Percentiles rank a stretch among this genome's conserved stretches.
Conservation (phyloP, 2,329 filamentous ascomycete genomes). For the Ophiobolus disseminans region DNA sequence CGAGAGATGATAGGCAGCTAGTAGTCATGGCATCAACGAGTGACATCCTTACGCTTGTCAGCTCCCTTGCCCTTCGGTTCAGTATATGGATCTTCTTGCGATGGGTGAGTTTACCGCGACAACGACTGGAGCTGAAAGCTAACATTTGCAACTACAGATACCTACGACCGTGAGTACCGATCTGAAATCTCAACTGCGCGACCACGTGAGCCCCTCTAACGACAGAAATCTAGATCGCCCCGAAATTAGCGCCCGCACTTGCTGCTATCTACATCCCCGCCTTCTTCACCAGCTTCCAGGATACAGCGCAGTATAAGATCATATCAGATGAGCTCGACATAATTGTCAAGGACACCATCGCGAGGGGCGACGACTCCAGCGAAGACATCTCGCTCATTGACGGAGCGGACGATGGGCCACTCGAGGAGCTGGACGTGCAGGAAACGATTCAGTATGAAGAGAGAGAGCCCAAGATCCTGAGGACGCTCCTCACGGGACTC, state of each 20-base stretch:
- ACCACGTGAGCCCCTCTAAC: neutral
- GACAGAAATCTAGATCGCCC: conserved; percentile 42
- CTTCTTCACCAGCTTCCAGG: conserved; percentile 66
- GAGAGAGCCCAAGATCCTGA: conserved; percentile 63
- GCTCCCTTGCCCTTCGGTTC: conserved; percentile 60
- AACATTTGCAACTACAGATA: conserved; percentile 28
- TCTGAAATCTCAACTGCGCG: neutral
- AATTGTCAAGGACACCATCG: conserved; percentile 51
- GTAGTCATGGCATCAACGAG: conserved; percentile 44
- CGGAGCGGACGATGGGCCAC: conserved; percentile 42
- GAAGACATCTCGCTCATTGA: conserved; percentile 50
- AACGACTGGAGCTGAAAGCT: conserved; percentile 8
- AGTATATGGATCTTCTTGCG: conserved; percentile 66
- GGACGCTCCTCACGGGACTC: conserved; percentile 75
- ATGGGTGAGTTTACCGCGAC: conserved; percentile 58
- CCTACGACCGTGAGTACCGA: conserved; percentile 38
- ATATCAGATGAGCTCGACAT: conserved; percentile 65
- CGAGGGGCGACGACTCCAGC: conserved; percentile 38
- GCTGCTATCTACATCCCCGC: conserved; percentile 71
- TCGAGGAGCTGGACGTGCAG: conserved; percentile 63
- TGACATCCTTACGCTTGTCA: conserved; percentile 45
- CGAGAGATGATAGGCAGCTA: conserved; percentile 8
- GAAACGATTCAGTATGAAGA: conserved; percentile 69
- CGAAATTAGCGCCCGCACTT: conserved; percentile 63
- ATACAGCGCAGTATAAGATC: conserved; percentile 64